Evolutionary conservation across 371 early-diverging fungal species (phyloP), one percentile per base, ranked within the genome.

Genomic region (Rhizopus stolonifer): DNA sequence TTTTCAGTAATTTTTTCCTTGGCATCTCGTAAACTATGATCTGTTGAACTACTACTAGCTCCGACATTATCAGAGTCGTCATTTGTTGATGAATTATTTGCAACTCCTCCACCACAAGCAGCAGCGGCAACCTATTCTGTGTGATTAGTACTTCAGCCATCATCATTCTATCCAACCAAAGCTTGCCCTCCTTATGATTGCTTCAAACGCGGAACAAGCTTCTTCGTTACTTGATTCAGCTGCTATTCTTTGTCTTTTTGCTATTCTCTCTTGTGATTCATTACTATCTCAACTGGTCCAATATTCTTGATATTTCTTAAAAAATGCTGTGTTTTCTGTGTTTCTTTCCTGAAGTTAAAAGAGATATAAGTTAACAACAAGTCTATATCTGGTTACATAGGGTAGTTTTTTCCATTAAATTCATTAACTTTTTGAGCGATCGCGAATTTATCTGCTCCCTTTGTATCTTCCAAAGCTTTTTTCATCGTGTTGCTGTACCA

Each of bases 211-310:
- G 18, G 46, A 50, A 38, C 58, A 58, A 46, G 52, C 48, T 47
- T 1, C 48, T 46, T 52, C 58, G 40, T 58, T 58, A 39, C 42
- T 52, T 29, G 42, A 18, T 46, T 57, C 58, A 38, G 46, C 33
- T 38, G 58, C 52, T 14, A 15, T 51, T 57, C 34, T 49, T 51
- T 46, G 51, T 51, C 52, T 57, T 40, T 57, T 51, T n/a, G 21
- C 25, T 13, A 51, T 51, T 44, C 47, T 50, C 32, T 56, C 56
- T 49, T 54, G 39, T 29, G 24, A 49, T 17, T 55, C 55, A 17
- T 31, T 49, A 8, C 38, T 45, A n/a, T 49, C 33, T 48, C 44
- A 3, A 32, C 40, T 47, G 39, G 54, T 46, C 47, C 54, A 38
- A 31, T 47, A 54, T 14, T 47, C 42, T 54, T 54, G 29, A 40